Evolutionary conservation across 2,329 filamentous ascomycete genomes (phyloP).

Genomic region (Pyrenophora teres): DNA sequence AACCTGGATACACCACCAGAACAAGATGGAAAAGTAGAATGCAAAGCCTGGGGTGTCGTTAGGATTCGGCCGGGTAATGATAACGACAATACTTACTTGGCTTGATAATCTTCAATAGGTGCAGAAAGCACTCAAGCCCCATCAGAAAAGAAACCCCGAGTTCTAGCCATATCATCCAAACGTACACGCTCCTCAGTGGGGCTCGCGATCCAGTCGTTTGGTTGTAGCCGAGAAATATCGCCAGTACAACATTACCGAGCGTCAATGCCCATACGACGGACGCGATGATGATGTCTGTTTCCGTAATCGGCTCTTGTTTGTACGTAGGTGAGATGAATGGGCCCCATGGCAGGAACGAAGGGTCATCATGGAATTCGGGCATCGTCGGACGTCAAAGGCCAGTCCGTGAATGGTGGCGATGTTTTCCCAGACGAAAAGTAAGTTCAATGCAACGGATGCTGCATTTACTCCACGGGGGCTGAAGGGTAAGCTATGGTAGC

Average conservation of each 20-base stretch:
- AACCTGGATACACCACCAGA: constrained; percentile 47
- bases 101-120: constrained; percentile 40
- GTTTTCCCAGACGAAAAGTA: not conserved
- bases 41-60: constrained; percentile 32
- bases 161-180: constrained; percentile 58
- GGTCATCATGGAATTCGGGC: constrained; percentile 24
- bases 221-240: constrained; percentile 41
- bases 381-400: constrained; percentile 10
- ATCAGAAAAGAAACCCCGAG: constrained; percentile 52
- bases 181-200: constrained; percentile 48
- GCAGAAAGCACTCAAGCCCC: constrained; percentile 48
- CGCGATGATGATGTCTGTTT: constrained; percentile 40
- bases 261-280: constrained; percentile 38
- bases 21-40: constrained; percentile 43
- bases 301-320: constrained; percentile 33
- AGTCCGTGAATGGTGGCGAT: not conserved
- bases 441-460: not conserved
- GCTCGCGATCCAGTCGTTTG: constrained; percentile 36
- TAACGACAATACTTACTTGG: constrained; percentile 33
- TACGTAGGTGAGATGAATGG: constrained; percentile 33
- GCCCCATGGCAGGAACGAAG: constrained; percentile 31
- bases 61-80: not conserved
- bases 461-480: constrained; percentile 2
- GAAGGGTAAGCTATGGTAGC: not conserved
- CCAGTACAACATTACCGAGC: constrained; percentile 30